phyloP scores from a whole-genome alignment of 768 basidiomycete genomes.

The Tulasnella sp. region DNA sequence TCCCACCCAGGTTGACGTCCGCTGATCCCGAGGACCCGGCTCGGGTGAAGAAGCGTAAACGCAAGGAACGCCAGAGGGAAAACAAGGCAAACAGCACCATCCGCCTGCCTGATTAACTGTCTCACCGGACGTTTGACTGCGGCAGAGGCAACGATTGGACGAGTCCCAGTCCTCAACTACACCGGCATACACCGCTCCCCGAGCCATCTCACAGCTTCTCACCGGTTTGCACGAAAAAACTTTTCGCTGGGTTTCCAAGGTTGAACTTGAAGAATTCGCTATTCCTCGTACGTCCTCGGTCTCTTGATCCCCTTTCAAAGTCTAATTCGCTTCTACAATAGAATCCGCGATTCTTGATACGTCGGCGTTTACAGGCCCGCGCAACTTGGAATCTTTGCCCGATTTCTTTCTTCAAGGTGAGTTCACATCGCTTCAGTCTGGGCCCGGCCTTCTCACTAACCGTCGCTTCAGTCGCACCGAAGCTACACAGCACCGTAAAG shows the following conservation, averaged over 20 bases:
- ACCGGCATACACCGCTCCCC: no score
- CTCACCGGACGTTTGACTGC: not conserved
- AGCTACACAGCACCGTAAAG: conserved; percentile 51
- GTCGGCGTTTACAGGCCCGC: conserved; percentile 52
- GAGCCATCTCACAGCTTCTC: no score
- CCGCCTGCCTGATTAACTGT: not conserved
- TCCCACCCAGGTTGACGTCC: conserved; percentile 12
- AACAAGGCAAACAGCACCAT: conserved; percentile 43
- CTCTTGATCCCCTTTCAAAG: not conserved
- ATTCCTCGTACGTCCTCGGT: not conserved
- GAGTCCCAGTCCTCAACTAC: conserved; percentile 29
- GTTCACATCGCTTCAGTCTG: conserved; percentile 18
- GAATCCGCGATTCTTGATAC: conserved; percentile 51
- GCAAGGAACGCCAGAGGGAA: conserved; percentile 62
- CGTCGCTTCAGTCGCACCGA: conserved; percentile 43
- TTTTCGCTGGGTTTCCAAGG: no score
- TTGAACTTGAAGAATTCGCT: no score
- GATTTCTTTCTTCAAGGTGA: conserved; percentile 67
- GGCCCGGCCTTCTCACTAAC: not conserved
- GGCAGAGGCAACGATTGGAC: conserved; percentile 20
- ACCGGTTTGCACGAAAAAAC: no score
- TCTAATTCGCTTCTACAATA: not conserved
- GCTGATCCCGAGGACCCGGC: conserved; percentile 22
- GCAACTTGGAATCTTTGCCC: conserved; percentile 57
- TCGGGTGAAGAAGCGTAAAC: conserved; percentile 53